phyloP scores from a whole-genome alignment of 176 grass and related monocot species.

The Avena sativa region DNA sequence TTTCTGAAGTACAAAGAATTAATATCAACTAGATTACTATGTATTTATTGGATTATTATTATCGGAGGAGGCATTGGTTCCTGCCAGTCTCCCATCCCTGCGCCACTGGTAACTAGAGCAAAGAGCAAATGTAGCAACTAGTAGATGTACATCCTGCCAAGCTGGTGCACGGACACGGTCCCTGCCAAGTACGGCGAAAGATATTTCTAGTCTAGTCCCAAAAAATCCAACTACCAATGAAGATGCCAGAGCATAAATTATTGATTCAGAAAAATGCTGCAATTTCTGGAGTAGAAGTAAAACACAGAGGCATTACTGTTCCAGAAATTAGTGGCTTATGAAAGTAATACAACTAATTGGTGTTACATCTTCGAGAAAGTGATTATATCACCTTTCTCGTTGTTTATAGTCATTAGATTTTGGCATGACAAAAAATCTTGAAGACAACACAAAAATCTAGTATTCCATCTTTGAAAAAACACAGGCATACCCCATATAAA shows the following conservation, averaged over 20 bases:
- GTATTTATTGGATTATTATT: no score
- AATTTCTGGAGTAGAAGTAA: background rate
- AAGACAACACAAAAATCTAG: background rate
- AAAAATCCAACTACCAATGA: background rate
- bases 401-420: background rate
- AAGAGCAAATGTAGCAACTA: no score
- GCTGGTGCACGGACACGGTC: background rate
- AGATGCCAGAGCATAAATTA: background rate
- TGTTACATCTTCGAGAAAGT: background rate
- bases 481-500: background rate
- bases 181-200: background rate
- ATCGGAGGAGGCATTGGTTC: no score
- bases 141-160: no score
- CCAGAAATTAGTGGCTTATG: background rate
- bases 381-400: background rate
- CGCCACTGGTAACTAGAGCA: background rate
- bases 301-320: background rate
- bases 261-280: background rate
- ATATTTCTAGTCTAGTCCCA: background rate
- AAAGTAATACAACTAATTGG: background rate
- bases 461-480: background rate
- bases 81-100: background rate
- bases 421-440: background rate
- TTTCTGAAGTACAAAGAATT: background rate
- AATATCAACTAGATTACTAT: background rate